phyloP scores from a whole-genome alignment of 2,329 filamentous ascomycete genomes.

The Tolypocladium ophioglossoides region DNA sequence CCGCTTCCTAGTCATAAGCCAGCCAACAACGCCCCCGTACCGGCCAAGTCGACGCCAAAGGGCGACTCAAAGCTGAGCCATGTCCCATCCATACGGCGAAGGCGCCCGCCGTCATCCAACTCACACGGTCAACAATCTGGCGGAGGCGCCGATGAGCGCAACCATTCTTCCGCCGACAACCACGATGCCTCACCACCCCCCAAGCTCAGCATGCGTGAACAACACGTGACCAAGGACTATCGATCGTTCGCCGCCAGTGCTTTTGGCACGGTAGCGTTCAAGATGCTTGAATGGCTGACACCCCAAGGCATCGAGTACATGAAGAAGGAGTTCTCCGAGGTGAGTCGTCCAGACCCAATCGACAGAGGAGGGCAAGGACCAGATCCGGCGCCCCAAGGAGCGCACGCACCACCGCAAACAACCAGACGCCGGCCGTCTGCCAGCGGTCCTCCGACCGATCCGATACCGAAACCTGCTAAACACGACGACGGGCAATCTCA shows the following conservation, averaged over 20 bases:
- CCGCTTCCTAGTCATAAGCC: slow-evolving; percentile 1
- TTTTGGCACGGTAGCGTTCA: slow-evolving; percentile 55
- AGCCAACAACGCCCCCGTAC: not conserved
- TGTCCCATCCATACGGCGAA: not conserved
- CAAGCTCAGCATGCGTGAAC: slow-evolving; percentile 32
- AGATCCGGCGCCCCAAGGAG: not conserved
- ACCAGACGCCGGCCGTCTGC: not conserved
- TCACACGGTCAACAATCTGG: not conserved
- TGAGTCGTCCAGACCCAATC: slow-evolving; percentile 2
- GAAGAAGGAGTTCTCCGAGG: slow-evolving; percentile 22
- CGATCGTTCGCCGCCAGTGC: slow-evolving; percentile 52
- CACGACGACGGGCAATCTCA: not conserved
- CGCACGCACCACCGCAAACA: not conserved
- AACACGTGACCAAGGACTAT: slow-evolving; percentile 41
- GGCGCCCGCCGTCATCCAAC: not conserved
- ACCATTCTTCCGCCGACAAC: not conserved
- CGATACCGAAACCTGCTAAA: not conserved
- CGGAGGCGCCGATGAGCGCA: not conserved
- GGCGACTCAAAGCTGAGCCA: not conserved
- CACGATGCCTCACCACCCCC: not conserved
- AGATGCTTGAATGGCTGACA: slow-evolving; percentile 62
- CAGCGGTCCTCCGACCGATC: not conserved
- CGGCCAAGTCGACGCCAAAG: not conserved
- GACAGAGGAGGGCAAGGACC: slow-evolving; percentile 1
- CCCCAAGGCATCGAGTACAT: slow-evolving; percentile 43